Base-by-base conservation (phyloP, 2,329 filamentous ascomycete genomes). In the Colletotrichum filicis region DNA sequence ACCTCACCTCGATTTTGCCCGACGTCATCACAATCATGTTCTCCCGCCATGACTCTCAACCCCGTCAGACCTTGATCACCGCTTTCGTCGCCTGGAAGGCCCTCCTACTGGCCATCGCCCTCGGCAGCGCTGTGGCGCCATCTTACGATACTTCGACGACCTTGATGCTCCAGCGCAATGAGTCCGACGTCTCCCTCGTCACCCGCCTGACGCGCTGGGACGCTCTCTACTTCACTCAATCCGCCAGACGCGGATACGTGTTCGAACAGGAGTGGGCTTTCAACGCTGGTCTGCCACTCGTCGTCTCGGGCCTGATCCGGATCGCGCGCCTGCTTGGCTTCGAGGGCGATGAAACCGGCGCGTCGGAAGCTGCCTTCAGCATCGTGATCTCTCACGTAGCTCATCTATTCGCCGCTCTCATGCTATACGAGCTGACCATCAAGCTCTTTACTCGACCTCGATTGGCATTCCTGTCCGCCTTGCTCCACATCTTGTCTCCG, bases 231-330 rank as follows among this genome's bases (percentile, higher is more conserved):
- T 96, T 92, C 78, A 84, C 92, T 71, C 87, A 91, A 75, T 81
- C 86, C 57, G 89, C 93, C 5, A 86, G 86, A 55, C 85, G 89
- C 12, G 93, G 92, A 42, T 92, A 94, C 76, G 68, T 92, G 12
- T 93, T 91, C 80, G 94, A 97, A 83, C 94, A 97, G 83, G 93
- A 96, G 82, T 97, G 94, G 94, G 94, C 94, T 0, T 97, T 95
- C 83, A 92, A 92, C 49, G 76, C 78, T 69, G 83, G 82, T 72
- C 75, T 91, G 58, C 87, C 89, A 1, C 75, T 80, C 9, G 76
- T 83, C 52, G 84, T 89, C 26, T 80, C 83, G 11, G 75, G 74
- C 49, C 24, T 87, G 12, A 73, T 80, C 9, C 76, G 76, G 80
- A 77, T 64, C 19, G 71, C 83, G 28, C 74, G 75, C 53, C 74